Conservation (phyloP, 2,329 filamentous ascomycete genomes). For the Volutella citrinella region DNA sequence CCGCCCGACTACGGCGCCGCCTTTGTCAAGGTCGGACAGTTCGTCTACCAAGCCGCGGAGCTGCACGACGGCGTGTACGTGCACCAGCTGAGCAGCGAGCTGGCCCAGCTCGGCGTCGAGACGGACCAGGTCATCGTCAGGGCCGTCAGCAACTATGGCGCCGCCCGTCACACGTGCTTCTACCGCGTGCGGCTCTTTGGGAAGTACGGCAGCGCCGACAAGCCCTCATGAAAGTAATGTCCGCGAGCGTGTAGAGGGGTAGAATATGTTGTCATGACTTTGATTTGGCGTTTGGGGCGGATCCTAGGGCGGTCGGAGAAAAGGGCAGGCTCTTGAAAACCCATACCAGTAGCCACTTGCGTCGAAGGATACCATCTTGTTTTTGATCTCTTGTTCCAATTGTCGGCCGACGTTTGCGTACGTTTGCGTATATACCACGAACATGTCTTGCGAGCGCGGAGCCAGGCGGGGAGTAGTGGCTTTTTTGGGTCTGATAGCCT, state of each 20-base stretch:
- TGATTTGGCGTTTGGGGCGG: conserved; percentile 2
- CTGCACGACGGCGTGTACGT: conserved; percentile 47
- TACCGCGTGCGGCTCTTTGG: conserved; percentile 62
- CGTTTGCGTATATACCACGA: too few relatives aligned
- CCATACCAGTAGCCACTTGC: not conserved
- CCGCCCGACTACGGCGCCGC: conserved; percentile 28
- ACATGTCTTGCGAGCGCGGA: conserved; percentile 12
- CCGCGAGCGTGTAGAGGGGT: too few relatives aligned
- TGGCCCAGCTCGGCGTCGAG: conserved; percentile 43
- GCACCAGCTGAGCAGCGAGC: conserved; percentile 49
- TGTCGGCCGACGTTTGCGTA: too few relatives aligned
- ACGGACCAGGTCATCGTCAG: conserved; percentile 55
- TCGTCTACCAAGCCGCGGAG: conserved; percentile 48
- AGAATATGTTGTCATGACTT: not conserved
- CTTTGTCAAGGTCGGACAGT: conserved; percentile 57
- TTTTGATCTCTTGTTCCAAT: too few relatives aligned
- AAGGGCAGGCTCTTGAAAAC: conserved; percentile 1
- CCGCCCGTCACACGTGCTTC: conserved; percentile 59
- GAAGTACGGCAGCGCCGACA: conserved; percentile 1
- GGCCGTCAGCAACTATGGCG: conserved; percentile 57
- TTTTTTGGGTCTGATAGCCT: conserved; percentile 3
- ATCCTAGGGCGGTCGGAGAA: not conserved
- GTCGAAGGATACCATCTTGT: too few relatives aligned
- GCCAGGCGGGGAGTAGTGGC: conserved; percentile 4
- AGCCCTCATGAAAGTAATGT: too few relatives aligned